These are phyloP conservation scores for Verticillium zaregamsianum DNA, from an alignment of 2,329 filamentous ascomycete genomes.

Conservation along the genomic window DNA sequence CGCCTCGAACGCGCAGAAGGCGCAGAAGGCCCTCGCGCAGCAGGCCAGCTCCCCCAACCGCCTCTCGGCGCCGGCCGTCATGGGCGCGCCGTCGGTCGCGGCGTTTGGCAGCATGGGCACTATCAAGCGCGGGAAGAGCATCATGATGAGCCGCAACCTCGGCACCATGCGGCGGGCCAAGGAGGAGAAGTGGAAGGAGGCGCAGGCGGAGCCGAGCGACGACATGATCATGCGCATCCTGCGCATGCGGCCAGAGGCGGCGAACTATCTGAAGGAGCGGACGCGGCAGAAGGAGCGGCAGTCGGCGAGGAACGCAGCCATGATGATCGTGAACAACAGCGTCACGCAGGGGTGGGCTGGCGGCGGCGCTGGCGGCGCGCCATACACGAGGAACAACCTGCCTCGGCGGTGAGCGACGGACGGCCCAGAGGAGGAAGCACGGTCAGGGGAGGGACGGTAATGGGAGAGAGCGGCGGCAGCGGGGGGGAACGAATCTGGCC, in stretches of 20 bases:
- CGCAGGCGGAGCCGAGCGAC: conserved; percentile 93
- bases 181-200: conserved; percentile 91
- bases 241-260: conserved; percentile 89
- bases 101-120: conserved; percentile 65
- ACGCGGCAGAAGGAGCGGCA: conserved; percentile 92
- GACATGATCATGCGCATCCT: conserved; percentile 97
- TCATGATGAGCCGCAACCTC: conserved; percentile 91
- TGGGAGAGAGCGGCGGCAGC: neutral
- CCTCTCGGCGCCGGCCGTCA: conserved; percentile 60
- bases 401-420: conserved; percentile 35
- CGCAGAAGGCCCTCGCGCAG: conserved; percentile 62
- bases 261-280: conserved; percentile 80
- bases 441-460: neutral
- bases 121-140: conserved; percentile 66
- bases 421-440: neutral
- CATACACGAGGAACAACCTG: conserved; percentile 39
- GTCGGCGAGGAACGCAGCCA: conserved; percentile 83
- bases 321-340: conserved; percentile 92
- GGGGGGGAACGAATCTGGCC: neutral
- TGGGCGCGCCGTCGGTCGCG: conserved; percentile 43
- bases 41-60: conserved; percentile 33
- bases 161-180: conserved; percentile 96
- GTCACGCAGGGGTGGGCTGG: conserved; percentile 55
- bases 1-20: conserved; percentile 71
- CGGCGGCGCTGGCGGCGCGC: conserved; percentile 25